Conservation (phyloP, 2,329 filamentous ascomycete genomes). For the Alternaria rosae region DNA sequence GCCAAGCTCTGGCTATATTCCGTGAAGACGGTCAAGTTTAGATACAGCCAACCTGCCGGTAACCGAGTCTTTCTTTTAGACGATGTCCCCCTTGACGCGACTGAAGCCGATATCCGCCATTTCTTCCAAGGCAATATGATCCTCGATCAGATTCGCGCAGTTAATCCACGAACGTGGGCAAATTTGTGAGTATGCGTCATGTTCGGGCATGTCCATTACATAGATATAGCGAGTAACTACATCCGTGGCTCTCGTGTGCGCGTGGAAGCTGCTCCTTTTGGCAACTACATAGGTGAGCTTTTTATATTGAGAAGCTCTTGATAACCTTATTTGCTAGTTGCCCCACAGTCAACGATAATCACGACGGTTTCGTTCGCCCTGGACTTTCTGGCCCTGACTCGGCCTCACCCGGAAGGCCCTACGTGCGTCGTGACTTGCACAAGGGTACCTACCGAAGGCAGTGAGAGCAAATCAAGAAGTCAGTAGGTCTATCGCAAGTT, state of each 20-base stretch:
- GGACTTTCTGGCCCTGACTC: neutral
- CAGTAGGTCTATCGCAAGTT: neutral
- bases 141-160: neutral
- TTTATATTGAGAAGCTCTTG: neutral
- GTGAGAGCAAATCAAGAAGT: neutral
- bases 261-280: neutral
- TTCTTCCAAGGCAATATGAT: neutral
- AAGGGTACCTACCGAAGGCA: neutral
- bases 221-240: neutral
- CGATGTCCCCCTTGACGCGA: neutral
- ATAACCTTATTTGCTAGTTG: neutral
- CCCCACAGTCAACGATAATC: neutral
- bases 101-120: neutral
- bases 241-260: neutral
- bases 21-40: neutral
- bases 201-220: neutral
- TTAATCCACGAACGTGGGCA: neutral
- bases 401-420: neutral
- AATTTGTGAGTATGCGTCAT: neutral
- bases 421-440: neutral
- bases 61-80: neutral
- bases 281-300: neutral
- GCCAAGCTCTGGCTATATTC: neutral
- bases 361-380: neutral
- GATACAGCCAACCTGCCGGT: neutral